phyloP scores from a whole-genome alignment of 2,329 filamentous ascomycete genomes.

The Trichophyton simii region DNA sequence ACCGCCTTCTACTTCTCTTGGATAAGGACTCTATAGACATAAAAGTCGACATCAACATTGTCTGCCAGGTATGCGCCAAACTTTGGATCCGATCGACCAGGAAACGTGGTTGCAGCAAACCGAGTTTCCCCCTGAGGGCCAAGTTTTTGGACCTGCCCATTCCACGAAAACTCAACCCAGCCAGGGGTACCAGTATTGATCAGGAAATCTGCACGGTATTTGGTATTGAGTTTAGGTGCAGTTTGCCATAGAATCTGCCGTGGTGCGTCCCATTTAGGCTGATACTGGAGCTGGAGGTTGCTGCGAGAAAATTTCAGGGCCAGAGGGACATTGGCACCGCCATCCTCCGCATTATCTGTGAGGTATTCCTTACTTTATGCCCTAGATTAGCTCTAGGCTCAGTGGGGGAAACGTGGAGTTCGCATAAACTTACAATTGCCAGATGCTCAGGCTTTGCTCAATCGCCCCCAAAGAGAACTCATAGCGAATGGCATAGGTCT shows the following conservation, averaged over 20 bases:
- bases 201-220: slow-evolving; percentile 8
- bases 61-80: slow-evolving; percentile 10
- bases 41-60: slow-evolving; percentile 8
- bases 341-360: slow-evolving; percentile 7
- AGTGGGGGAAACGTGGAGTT: neutral
- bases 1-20: slow-evolving; percentile 4
- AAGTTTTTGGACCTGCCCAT: slow-evolving; percentile 8
- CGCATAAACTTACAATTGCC: slow-evolving; percentile 9
- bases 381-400: neutral
- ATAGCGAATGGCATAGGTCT: slow-evolving; percentile 10
- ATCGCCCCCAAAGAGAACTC: slow-evolving; percentile 8
- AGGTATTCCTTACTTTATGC: slow-evolving; percentile 10
- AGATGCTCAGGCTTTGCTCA: slow-evolving; percentile 9
- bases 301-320: slow-evolving; percentile 8
- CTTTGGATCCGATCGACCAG: slow-evolving; percentile 10
- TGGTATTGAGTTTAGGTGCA: slow-evolving; percentile 3
- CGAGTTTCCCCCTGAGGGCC: slow-evolving; percentile 5
- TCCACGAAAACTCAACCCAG: slow-evolving; percentile 9
- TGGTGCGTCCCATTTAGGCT: slow-evolving; percentile 9
- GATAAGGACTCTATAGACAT: slow-evolving; percentile 9
- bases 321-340: slow-evolving; percentile 10
- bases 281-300: slow-evolving; percentile 11
- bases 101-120: slow-evolving; percentile 10
- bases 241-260: slow-evolving; percentile 9
- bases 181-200: slow-evolving; percentile 9